phyloP scores from a whole-genome alignment of 2,329 filamentous ascomycete species.

The Trichoderma lentiforme region DNA sequence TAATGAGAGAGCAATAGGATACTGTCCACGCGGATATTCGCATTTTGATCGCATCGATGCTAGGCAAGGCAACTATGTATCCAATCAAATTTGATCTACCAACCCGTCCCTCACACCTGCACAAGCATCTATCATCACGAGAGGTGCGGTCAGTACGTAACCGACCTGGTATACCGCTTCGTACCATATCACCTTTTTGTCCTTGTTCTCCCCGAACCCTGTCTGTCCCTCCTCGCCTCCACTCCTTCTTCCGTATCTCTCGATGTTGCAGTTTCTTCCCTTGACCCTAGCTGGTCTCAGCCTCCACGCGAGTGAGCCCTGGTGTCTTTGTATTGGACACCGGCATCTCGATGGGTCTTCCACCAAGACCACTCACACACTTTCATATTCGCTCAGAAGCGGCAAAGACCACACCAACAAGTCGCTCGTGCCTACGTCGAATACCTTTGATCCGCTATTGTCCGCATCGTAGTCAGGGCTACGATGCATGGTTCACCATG shows the following conservation, averaged over 20 bases:
- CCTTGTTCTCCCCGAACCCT: constrained; percentile 2
- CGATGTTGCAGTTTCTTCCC: constrained; percentile 18
- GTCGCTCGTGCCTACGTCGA: background rate
- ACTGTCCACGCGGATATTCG: background rate
- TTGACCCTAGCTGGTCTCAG: constrained; percentile 15
- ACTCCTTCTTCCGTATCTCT: constrained; percentile 13
- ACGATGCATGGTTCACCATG: constrained; percentile 2
- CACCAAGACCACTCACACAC: constrained; percentile 5
- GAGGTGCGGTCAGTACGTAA: background rate
- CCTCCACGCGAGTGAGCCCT: constrained; percentile 9
- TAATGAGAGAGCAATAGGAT: background rate
- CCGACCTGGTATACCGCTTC: background rate
- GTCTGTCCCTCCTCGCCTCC: background rate
- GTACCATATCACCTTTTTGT: background rate
- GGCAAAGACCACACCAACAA: background rate
- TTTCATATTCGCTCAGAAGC: background rate
- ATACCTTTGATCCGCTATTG: background rate
- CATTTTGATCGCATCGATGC: background rate
- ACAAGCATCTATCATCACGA: background rate
- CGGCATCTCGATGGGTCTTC: constrained; percentile 8
- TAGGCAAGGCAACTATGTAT: background rate
- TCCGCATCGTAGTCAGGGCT: constrained; percentile 9
- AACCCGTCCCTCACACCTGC: background rate
- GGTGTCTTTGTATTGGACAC: constrained; percentile 12
- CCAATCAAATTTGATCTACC: background rate